A percentile compares a stretch with the other conserved stretches of the same genome.
Evolutionary conservation across 306 rosid genomes (phyloP).

Genomic region (Vigna hirtella): DNA sequence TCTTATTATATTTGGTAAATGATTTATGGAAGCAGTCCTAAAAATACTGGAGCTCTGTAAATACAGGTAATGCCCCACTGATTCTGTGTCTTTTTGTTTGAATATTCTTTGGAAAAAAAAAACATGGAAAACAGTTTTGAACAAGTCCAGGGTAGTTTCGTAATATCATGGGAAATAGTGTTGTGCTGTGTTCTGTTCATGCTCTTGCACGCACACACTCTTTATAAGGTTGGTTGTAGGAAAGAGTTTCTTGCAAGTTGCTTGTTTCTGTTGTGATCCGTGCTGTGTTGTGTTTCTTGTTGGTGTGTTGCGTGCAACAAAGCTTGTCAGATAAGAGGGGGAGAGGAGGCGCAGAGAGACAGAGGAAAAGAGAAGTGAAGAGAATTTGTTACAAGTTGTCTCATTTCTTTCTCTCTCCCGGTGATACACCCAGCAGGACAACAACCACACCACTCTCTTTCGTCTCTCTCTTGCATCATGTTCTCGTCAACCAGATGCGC

Average conservation of each 20-base stretch:
- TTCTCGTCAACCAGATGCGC: constrained; percentile 45
- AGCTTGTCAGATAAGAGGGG: background rate
- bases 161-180: background rate
- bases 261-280: constrained; percentile 5
- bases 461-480: constrained; percentile 46
- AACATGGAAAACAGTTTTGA: constrained; percentile 19
- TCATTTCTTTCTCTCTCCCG: constrained; percentile 31
- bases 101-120: background rate
- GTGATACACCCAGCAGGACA: background rate
- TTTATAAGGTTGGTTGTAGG: constrained; percentile 26
- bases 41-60: background rate
- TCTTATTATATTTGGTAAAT: too few relatives aligned
- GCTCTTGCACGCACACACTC: background rate
- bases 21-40: background rate
- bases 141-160: constrained; percentile 42
- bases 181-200: background rate
- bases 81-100: background rate
- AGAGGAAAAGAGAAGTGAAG: background rate
- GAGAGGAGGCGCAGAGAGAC: constrained; percentile 35
- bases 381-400: background rate
- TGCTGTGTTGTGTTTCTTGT: background rate
- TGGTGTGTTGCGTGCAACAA: background rate
- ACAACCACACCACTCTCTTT: constrained; percentile 28
- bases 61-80: background rate
- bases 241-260: background rate